Conservation (phyloP, 202 grass and related monocot species). For the Alloteropsis angusta region DNA sequence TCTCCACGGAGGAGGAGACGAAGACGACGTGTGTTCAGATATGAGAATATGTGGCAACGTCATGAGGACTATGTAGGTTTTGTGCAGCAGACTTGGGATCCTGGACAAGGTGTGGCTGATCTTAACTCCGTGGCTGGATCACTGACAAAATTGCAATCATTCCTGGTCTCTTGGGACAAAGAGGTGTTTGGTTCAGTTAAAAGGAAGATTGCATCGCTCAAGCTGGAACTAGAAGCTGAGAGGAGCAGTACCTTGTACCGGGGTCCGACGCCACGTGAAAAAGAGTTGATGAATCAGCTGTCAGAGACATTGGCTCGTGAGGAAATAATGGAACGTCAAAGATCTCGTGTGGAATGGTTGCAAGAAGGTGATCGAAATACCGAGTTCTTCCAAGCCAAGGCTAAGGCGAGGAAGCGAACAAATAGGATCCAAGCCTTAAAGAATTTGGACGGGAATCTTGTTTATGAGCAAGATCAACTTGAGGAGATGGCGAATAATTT, state of each 20-base stretch:
- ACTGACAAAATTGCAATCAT: not conserved
- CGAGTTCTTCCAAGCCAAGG: not conserved
- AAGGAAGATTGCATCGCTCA: no score
- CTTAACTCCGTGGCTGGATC: no score
- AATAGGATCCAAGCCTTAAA: no score
- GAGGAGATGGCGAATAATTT: no score
- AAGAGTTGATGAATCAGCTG: no score
- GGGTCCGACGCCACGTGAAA: no score
- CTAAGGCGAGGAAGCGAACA: no score
- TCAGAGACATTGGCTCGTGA: not conserved
- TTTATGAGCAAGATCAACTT: no score
- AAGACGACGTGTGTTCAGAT: not conserved
- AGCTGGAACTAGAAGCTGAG: no score
- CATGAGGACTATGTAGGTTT: not conserved
- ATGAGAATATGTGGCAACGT: not conserved
- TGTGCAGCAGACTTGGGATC: not conserved
- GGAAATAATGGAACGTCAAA: not conserved
- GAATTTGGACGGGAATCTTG: no score
- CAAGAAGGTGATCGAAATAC: not conserved
- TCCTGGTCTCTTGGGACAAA: not conserved
- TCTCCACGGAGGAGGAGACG: not conserved
- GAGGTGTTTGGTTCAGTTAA: not conserved
- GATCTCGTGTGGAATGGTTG: not conserved
- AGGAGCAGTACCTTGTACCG: no score
- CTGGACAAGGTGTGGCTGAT: no score